Evolutionary conservation across 2,329 filamentous ascomycete genomes (phyloP).

Genomic region (Leptosphaerulina australis): DNA sequence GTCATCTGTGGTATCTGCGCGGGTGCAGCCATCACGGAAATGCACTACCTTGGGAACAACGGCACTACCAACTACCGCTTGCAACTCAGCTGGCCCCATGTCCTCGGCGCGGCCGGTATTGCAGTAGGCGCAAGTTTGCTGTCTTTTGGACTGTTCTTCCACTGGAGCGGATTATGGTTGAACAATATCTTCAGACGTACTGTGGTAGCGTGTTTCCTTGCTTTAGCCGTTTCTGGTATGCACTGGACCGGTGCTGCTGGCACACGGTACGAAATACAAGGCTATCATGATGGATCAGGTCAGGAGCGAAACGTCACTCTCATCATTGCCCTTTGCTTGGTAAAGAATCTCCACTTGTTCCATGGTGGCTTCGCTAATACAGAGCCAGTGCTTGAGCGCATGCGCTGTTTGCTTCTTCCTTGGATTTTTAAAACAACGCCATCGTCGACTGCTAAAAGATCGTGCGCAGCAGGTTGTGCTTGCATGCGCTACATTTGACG

Average conservation of each 20-base stretch:
- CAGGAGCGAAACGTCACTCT: constrained; percentile 66
- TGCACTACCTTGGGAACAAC: constrained; percentile 88
- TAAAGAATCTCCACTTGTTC: constrained; percentile 55
- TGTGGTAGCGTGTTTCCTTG: constrained; percentile 70
- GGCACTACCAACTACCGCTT: constrained; percentile 79
- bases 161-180: constrained; percentile 76
- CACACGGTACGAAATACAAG: constrained; percentile 67
- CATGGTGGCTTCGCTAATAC: constrained; percentile 72
- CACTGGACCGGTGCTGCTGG: constrained; percentile 81
- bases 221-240: constrained; percentile 81
- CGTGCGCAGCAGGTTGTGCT: constrained; percentile 62
- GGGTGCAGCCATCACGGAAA: constrained; percentile 77
- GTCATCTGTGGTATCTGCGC: constrained; percentile 70
- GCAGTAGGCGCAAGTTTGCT: constrained; percentile 73
- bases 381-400: constrained; percentile 48
- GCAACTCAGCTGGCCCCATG: constrained; percentile 63
- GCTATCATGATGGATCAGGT: constrained; percentile 49
- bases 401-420: constrained; percentile 46
- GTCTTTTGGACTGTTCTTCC: constrained; percentile 77
- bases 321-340: constrained; percentile 72
- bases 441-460: constrained; percentile 49
- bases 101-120: constrained; percentile 73
- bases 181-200: constrained; percentile 77
- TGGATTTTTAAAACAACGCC: constrained; percentile 47
- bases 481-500: constrained; percentile 70